phyloP scores from a whole-genome alignment of 2,329 filamentous ascomycete species.

The Colletotrichum sp. region DNA sequence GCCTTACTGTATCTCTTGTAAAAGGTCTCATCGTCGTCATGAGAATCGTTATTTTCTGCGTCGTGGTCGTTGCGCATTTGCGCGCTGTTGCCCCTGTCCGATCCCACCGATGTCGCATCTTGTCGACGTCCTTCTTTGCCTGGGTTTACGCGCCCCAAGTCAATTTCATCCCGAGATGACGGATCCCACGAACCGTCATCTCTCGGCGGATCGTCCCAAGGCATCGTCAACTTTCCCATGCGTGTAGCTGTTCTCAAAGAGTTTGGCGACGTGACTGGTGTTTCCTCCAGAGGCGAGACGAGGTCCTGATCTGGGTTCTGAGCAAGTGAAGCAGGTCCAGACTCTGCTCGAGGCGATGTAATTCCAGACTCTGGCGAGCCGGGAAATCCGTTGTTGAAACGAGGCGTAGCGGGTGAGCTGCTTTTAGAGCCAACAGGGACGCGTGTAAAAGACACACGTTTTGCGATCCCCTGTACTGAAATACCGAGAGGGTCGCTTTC shows the following conservation, averaged over 20 bases:
- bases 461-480: not conserved
- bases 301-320: not conserved
- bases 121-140: not conserved
- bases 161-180: not conserved
- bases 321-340: not conserved
- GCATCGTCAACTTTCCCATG: not conserved
- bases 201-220: conserved; percentile 16
- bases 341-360: not conserved
- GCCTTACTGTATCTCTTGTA: conserved; percentile 35
- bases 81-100: not conserved
- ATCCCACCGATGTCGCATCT: not conserved
- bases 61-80: not conserved
- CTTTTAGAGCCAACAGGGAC: conserved; percentile 21
- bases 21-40: conserved; percentile 32
- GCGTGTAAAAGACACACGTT: not conserved
- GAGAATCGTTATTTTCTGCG: not conserved
- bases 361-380: not conserved
- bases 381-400: not conserved
- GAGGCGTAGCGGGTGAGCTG: not conserved
- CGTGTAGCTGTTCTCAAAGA: not conserved
- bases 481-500: not conserved
- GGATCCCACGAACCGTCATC: not conserved
- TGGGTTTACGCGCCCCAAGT: not conserved
- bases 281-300: conserved; percentile 6
- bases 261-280: not conserved